Evolutionary conservation across 768 basidiomycete species (phyloP), one percentile per base, ranked within the genome.

Genomic region (Exsudoporus frostii): DNA sequence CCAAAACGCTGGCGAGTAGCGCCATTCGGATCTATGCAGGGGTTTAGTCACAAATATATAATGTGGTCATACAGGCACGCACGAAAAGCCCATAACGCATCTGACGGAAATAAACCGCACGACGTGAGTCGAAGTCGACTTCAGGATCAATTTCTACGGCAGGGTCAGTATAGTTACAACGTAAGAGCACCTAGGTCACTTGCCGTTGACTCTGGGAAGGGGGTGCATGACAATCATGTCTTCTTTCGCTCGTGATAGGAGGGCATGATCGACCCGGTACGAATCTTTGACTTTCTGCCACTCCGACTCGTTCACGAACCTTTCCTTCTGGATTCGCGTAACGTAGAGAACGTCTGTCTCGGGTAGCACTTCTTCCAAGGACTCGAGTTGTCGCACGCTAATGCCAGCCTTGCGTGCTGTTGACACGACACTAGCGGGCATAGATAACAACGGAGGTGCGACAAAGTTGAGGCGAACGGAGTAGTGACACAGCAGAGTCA

Each of bases 141-240:
- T 96, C 95, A 3, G 93, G 92, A 68, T 98, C 96, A 62, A 99
- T 98, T 88, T 99, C 97, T 93, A 60, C 4, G n/a, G 24, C 15
- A 17, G 34, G 53, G 11, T 53, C 67, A 51, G 63, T 51, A 54
- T 37, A 29, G 22, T 29, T 17, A 36, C 8, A 10, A n/a, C 24
- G 15, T n/a, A 50, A 24, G 50, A 32, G 7, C 20, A n/a, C 19
- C 14, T 44, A 32, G 53, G 13, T 1, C 5, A 67, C 82, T 58
- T 58, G 86, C 91, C 91, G 54, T 91, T 92, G 46, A 96, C 85
- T 64, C 97, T 74, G 14, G 97, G 97, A 20, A 99, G 77, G n/a
- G 97, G 97, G 71, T 99, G 97, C 94, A 99, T 96, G 59, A 98
- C 93, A 53, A 98, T 98, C 85, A 97, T 92, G 48, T 94, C 90